Evolutionary conservation across 2,329 filamentous ascomycete genomes (phyloP).

Genomic region (Thermomyces lanuginosus): DNA sequence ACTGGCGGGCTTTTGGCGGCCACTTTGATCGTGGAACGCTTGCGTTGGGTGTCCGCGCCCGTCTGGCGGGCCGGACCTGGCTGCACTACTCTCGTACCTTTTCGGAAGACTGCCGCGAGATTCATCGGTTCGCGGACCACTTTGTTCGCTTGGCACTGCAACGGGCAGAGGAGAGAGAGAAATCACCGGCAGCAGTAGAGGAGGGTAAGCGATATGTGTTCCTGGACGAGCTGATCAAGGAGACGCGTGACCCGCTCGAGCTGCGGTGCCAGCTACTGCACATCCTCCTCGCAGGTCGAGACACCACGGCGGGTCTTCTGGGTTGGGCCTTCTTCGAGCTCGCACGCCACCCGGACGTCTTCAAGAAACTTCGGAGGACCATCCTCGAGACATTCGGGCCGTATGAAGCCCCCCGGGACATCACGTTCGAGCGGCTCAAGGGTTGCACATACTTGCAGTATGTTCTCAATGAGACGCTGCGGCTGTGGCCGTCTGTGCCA

Average conservation of each 20-base stretch:
- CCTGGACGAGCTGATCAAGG: conserved; percentile 32
- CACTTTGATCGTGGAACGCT: conserved; percentile 4
- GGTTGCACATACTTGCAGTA: conserved; percentile 7
- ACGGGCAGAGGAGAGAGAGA: conserved; percentile 49
- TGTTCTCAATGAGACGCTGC: conserved; percentile 6
- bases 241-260: conserved; percentile 31
- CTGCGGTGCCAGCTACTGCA: conserved; percentile 36
- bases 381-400: conserved; percentile 10
- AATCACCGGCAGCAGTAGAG: conserved; percentile 8
- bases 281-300: conserved; percentile 37
- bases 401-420: conserved; percentile 6
- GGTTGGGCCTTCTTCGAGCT: conserved; percentile 28
- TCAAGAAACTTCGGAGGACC: conserved; percentile 11
- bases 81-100: conserved; percentile 1
- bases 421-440: conserved; percentile 17
- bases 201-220: conserved; percentile 28
- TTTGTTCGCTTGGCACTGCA: conserved; percentile 56
- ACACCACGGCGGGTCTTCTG: conserved; percentile 35
- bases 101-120: conserved; percentile 1
- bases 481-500: conserved; percentile 39
- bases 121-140: conserved; percentile 14
- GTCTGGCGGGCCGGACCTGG: neutral
- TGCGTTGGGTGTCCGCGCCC: conserved; percentile 2
- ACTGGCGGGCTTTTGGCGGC: conserved; percentile 4
- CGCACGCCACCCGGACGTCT: conserved; percentile 13